A percentile compares a stretch with the other conserved stretches of the same genome.
Evolutionary conservation across 306 rosid genomes (phyloP).

Genomic region (Corylus avellana): DNA sequence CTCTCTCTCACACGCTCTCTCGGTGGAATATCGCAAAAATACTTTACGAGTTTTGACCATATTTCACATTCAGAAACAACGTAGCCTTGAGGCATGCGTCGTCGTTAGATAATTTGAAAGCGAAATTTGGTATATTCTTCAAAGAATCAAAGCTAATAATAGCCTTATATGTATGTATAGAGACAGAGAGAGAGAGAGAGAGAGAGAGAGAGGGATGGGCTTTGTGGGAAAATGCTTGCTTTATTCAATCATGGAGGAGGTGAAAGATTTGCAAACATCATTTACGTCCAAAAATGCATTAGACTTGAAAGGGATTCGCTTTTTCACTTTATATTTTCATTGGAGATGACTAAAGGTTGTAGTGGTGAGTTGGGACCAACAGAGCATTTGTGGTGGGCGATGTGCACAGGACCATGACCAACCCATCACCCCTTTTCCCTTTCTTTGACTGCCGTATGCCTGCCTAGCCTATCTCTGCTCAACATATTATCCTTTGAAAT

Average conservation of each 20-base stretch:
- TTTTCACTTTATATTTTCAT: conserved; percentile 42
- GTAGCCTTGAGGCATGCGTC: neutral
- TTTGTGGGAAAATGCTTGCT: neutral
- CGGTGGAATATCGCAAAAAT: neutral
- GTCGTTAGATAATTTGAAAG: neutral
- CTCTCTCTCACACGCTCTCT: neutral
- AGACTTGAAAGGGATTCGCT: conserved; percentile 27
- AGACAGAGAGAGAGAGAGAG: too few relatives aligned
- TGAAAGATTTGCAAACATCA: conserved; percentile 27
- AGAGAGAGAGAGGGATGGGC: too few relatives aligned
- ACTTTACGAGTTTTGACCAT: conserved; percentile 2
- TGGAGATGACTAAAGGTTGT: conserved; percentile 53
- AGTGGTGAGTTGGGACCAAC: conserved; percentile 44
- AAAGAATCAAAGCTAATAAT: neutral
- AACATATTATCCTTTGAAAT: neutral
- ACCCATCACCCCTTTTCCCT: neutral
- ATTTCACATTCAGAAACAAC: neutral
- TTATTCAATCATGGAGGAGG: conserved; percentile 32
- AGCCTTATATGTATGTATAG: too few relatives aligned
- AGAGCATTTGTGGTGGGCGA: conserved; percentile 28
- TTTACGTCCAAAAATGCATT: conserved; percentile 44
- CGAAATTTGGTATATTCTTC: conserved; percentile 23
- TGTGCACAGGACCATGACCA: conserved; percentile 21
- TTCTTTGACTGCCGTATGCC: conserved; percentile 13
- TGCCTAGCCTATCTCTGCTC: neutral